These are phyloP conservation scores for Hypoxylon sp. DNA, from an alignment of 2,329 filamentous ascomycete species.

Conservation along the genomic window DNA sequence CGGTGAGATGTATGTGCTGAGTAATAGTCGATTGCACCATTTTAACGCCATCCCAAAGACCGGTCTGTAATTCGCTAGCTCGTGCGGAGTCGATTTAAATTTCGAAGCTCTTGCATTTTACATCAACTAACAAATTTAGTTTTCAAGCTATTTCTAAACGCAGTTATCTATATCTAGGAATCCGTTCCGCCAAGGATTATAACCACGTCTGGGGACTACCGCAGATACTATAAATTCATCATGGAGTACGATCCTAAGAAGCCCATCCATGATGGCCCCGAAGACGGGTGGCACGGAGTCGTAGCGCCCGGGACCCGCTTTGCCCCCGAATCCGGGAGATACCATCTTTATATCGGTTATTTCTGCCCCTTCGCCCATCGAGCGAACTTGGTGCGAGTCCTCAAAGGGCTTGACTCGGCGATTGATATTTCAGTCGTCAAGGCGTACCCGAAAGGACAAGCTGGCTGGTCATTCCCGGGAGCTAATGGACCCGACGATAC, in stretches of 20 bases:
- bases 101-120: neutral
- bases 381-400: conserved; percentile 66
- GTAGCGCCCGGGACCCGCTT: conserved; percentile 42
- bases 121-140: neutral
- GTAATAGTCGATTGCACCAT: conserved; percentile 3
- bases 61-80: neutral
- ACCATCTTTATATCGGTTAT: conserved; percentile 58
- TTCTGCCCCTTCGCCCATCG: conserved; percentile 76
- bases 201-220: neutral
- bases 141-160: neutral
- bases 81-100: neutral
- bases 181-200: neutral
- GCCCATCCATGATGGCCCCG: conserved; percentile 41
- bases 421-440: conserved; percentile 70
- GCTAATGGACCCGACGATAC: conserved; percentile 55
- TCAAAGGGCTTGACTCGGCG: conserved; percentile 67
- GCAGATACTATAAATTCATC: neutral
- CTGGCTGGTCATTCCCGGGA: conserved; percentile 70
- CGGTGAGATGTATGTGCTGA: neutral
- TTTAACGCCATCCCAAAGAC: neutral
- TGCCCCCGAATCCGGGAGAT: conserved; percentile 42
- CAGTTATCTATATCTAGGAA: neutral
- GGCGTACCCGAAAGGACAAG: conserved; percentile 74
- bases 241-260: conserved; percentile 34
- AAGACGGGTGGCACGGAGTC: conserved; percentile 45